phyloP scores from a whole-genome alignment of 2,329 filamentous ascomycete species.

The Parascedosporium putredinis region DNA sequence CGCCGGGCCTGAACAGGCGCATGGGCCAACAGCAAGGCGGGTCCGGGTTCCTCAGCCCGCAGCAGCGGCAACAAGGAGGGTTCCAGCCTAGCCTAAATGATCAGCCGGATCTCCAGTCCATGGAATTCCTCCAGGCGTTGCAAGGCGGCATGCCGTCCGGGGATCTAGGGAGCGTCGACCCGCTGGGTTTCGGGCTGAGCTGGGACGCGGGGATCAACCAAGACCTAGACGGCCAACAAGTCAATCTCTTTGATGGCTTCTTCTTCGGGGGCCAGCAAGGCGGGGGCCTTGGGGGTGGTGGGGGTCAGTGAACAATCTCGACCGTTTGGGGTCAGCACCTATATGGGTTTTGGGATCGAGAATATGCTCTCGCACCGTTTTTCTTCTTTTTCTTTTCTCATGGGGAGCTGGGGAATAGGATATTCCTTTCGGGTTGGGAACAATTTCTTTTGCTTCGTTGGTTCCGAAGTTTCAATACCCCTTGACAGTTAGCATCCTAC shows the following conservation, averaged over 20 bases:
- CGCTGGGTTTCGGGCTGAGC: conserved; percentile 54
- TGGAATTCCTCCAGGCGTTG: conserved; percentile 44
- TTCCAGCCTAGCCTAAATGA: conserved; percentile 19
- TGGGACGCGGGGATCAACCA: conserved; percentile 56
- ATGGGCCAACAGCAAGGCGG: conserved; percentile 23
- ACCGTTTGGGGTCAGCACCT: no score
- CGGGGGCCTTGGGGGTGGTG: conserved; percentile 16
- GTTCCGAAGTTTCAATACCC: conserved; percentile 2
- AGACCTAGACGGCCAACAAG: conserved; percentile 45
- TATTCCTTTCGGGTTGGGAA: no score
- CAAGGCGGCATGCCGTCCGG: conserved; percentile 12
- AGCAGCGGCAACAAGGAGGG: conserved; percentile 22
- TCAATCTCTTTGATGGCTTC: conserved; percentile 63
- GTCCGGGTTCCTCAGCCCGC: conserved; percentile 18
- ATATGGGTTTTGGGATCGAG: background rate
- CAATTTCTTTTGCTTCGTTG: background rate
- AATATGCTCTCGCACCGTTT: background rate
- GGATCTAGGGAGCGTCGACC: conserved; percentile 43
- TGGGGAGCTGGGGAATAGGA: no score
- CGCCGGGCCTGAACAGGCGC: conserved; percentile 29
- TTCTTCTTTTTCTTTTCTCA: background rate
- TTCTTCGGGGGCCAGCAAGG: conserved; percentile 52
- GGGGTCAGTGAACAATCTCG: no score
- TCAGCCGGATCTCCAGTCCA: conserved; percentile 38
- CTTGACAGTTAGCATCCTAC: no score